Conservation (phyloP, 2,329 filamentous ascomycete genomes). For the Fusarium piperis region DNA sequence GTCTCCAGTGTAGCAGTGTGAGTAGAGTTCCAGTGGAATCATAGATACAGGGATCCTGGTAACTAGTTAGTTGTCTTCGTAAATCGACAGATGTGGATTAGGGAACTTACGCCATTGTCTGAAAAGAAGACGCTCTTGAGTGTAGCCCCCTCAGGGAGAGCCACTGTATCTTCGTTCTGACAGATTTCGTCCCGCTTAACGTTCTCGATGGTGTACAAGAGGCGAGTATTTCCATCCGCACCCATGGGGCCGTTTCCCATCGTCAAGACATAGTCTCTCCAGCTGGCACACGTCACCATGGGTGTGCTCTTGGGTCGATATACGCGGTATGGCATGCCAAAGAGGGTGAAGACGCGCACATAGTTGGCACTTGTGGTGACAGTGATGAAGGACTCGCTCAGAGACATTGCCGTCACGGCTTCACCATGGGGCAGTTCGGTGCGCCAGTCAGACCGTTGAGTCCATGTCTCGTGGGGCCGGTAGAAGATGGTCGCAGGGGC, state of each 20-base stretch:
- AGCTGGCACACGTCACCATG: conserved; percentile 91
- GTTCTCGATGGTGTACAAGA: conserved; percentile 94
- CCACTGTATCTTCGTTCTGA: conserved; percentile 92
- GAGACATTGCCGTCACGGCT: conserved; percentile 84
- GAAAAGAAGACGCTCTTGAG: conserved; percentile 91
- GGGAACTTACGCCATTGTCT: conserved; percentile 76
- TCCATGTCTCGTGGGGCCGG: conserved; percentile 97
- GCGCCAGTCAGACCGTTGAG: conserved; percentile 87
- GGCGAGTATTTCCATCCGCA: conserved; percentile 77
- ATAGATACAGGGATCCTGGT: conserved; percentile 91
- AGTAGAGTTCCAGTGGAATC: conserved; percentile 91
- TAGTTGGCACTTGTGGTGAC: conserved; percentile 89
- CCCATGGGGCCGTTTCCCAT: conserved; percentile 91
- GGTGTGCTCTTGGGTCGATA: conserved; percentile 92
- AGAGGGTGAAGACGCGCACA: conserved; percentile 91
- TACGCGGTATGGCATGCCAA: conserved; percentile 87
- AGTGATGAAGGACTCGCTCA: conserved; percentile 91
- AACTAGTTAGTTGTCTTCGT: conserved; percentile 3
- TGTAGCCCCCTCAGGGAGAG: conserved; percentile 77
- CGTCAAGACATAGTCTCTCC: conserved; percentile 95
- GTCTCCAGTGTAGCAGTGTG: conserved; percentile 90
- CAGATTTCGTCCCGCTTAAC: conserved; percentile 93
- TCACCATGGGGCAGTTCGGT: conserved; percentile 90
- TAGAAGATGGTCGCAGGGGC: conserved; percentile 88
- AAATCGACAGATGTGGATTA: not conserved